These are phyloP conservation scores for Teunomyces kruisii DNA, from an alignment of 805 yeast genomes.

Conservation along the genomic window DNA sequence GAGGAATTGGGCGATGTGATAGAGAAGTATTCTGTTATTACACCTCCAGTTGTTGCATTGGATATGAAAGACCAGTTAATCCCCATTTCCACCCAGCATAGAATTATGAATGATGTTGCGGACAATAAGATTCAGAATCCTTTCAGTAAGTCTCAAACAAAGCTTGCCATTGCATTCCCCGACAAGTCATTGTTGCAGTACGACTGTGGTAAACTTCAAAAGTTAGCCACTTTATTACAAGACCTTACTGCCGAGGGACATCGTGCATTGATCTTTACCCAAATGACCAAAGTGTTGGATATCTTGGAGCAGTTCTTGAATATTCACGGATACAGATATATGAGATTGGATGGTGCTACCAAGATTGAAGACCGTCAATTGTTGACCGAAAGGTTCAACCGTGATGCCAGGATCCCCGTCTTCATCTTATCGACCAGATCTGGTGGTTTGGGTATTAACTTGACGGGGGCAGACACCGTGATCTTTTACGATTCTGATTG, in stretches of 20 bases:
- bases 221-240: constrained; percentile 70
- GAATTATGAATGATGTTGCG: constrained; percentile 28
- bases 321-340: constrained; percentile 89
- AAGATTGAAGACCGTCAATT: constrained; percentile 95
- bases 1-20: constrained; percentile 48
- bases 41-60: constrained; percentile 80
- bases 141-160: constrained; percentile 81
- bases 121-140: constrained; percentile 47
- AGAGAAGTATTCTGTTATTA: constrained; percentile 79
- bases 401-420: constrained; percentile 81
- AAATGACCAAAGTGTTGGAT: constrained; percentile 96
- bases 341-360: constrained; percentile 97
- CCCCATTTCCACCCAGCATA: constrained; percentile 38
- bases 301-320: constrained; percentile 89
- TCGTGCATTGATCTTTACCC: constrained; percentile 92
- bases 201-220: constrained; percentile 96
- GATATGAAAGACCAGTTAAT: constrained; percentile 60
- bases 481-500: constrained; percentile 97
- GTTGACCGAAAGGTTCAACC: constrained; percentile 87
- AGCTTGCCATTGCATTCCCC: constrained; percentile 91
- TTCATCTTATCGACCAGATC: constrained; percentile 93
- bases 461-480: constrained; percentile 98
- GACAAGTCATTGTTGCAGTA: constrained; percentile 89
- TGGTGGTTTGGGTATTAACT: constrained; percentile 96
- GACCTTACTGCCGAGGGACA: constrained; percentile 85